Evolutionary conservation across 768 basidiomycete species (phyloP), one percentile per base, ranked within the genome.

Genomic region (Phlebiopsis flavidoalba): DNA sequence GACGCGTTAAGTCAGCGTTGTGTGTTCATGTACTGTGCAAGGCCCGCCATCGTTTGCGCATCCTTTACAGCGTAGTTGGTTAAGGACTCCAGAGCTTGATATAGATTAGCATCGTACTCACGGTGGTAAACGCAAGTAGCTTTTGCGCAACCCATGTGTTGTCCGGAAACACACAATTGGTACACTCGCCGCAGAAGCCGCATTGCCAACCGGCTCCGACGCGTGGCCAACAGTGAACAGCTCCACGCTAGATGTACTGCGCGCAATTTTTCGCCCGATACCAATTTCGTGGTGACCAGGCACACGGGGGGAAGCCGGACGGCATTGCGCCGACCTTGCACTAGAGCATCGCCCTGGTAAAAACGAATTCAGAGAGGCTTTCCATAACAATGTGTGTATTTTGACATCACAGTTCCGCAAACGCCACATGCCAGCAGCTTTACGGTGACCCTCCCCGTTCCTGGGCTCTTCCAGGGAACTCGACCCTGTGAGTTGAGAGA

Each of bases 161-260:
- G 66, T 2, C 71, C 71, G 3, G 58, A 43, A 12, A 65, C 62
- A 55, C 62, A 55, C 73, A 74, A 40, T 58, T 46, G 17, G 53
- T 37, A 58, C 73, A 74, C 22, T 57, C 56, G 31, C 59, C 53
- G 40, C 70, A 72, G 54, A 69, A 67, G 2, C 67, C 64, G 19
- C 69, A 67, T 37, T 67, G 67, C 73, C 73, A 74, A n/a, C 69
- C 70, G 12, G 64, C 65, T 26, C 73, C 73, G 26, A 74, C 71
- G 17, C 68, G 69, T 71, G 64, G 22, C 71, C 71, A n/a, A 68
- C 40, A 48, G 59, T 69, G 66, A 66, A 72, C 15, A 40, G 19
- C n/a, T 56, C 47, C 50, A 69, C 65, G 21, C 58, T 63, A 4
- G 46, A 5, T 64, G 60, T 15, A 68, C 59, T 1, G 67, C 66